A percentile compares a stretch with the other conserved stretches of the same genome.
Evolutionary conservation across 208 protist genomes (phyloP).

Genomic region (Leishmania lainsoni): DNA sequence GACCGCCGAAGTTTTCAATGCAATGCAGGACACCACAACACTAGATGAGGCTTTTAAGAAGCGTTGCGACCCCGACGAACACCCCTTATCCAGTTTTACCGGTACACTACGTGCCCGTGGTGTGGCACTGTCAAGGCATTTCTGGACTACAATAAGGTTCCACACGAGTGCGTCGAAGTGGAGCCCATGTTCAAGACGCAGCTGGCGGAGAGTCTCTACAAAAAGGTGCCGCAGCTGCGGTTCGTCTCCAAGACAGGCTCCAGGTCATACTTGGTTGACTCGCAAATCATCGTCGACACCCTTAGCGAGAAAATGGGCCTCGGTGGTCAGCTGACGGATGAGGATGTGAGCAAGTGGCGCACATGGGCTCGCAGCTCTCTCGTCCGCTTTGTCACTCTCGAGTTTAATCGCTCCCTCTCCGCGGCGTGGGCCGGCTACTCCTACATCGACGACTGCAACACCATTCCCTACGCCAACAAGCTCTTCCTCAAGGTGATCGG

Average conservation of each 20-base stretch:
- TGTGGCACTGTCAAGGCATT: constrained; percentile 90
- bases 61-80: constrained; percentile 44
- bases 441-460: constrained; percentile 89
- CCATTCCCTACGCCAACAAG: constrained; percentile 88
- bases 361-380: constrained; percentile 81
- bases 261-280: constrained; percentile 81
- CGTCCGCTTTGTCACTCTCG: constrained; percentile 82
- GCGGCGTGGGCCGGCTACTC: constrained; percentile 83
- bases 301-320: constrained; percentile 65
- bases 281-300: constrained; percentile 78
- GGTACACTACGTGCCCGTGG: constrained; percentile 92
- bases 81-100: constrained; percentile 64
- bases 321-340: constrained; percentile 64
- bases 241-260: constrained; percentile 55
- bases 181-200: constrained; percentile 92
- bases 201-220: constrained; percentile 73
- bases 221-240: constrained; percentile 90
- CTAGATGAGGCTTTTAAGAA: constrained; percentile 56
- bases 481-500: constrained; percentile 90
- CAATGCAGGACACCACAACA: constrained; percentile 55
- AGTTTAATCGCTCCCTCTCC: constrained; percentile 80
- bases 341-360: constrained; percentile 76
- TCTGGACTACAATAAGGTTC: constrained; percentile 80
- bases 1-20: constrained; percentile 79
- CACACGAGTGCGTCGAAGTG: constrained; percentile 84